Base-by-base conservation (phyloP, 176 grass and related monocot genomes). In the Thinopyrum elongatum region DNA sequence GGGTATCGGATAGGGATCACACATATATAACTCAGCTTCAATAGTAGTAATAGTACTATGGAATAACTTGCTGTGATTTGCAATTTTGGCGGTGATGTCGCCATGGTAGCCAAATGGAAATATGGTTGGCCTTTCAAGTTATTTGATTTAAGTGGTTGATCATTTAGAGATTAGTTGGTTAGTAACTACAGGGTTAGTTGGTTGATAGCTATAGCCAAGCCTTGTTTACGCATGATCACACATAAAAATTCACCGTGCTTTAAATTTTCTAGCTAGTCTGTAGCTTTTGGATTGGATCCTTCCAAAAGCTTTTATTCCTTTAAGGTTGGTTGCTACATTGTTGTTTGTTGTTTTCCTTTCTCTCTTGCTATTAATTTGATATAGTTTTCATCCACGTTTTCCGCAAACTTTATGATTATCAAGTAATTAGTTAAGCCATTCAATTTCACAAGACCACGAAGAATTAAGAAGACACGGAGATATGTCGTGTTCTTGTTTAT, bases 221-320 rank as follows among this genome's bases (percentile, higher is more conserved):
- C 88, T 79, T 90, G 88, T 72, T 44, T 51, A 86, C 65, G 41
- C 74, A 22, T 82, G 63, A 57, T 57, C 19, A 8, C 16, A 22
- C 53, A 19, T 22, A 16, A 57, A 64, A 31, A 51, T 26, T 9
- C 25, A 26, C 25, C 15, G 15, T 75, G 15, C 38, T 46, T 0
- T 44, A 13, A 25, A 21, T 44, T 51, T 51, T 75, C 14, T 51
- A 75, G 72, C 44, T 75, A 49, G 26, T 6, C 15, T 16, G 42
- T 75, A 29, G 44, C 72, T 75, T 51, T 75, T 75, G 3, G 72
- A 75, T 75, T 75, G 26, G 72, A 75, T 74, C 42, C 8, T 51
- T 46, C 1, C 3, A 28, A 51, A 29, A 19, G 72, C 17, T 19
- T 29, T 3, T 38, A 15, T 3, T 42, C 70, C 12, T 46, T 29